Conservation (phyloP, 768 basidiomycete species). For the Pleurotus pulmonarius region DNA sequence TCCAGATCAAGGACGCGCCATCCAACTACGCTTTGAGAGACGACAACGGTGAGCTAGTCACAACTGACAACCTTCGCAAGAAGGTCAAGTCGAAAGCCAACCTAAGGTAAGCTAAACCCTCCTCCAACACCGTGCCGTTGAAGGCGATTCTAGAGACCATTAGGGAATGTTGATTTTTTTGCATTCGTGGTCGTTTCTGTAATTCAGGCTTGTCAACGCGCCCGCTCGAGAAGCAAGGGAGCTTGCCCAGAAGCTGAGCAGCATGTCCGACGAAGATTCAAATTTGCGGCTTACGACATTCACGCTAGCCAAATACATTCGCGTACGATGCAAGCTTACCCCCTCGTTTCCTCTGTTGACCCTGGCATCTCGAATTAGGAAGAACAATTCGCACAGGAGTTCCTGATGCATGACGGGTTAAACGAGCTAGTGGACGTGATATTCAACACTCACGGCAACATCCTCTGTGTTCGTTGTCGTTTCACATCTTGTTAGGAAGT, state of each 20-base stretch:
- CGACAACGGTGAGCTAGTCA: slow-evolving; percentile 79
- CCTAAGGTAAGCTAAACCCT: slow-evolving; percentile 55
- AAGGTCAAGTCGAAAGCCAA: slow-evolving; percentile 78
- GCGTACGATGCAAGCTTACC: slow-evolving; percentile 37
- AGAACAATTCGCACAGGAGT: slow-evolving; percentile 78
- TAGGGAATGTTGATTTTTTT: slow-evolving; percentile 4
- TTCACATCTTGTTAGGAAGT: slow-evolving; percentile 2
- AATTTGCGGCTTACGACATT: slow-evolving; percentile 68
- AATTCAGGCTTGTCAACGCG: slow-evolving; percentile 68
- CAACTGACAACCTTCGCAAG: slow-evolving; percentile 80
- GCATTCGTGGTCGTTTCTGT: slow-evolving; percentile 6
- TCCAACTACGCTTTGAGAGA: slow-evolving; percentile 76
- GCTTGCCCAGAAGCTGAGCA: slow-evolving; percentile 63
- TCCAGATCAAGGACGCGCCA: slow-evolving; percentile 74
- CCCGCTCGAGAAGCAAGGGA: slow-evolving; percentile 78
- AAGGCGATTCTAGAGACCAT: neutral
- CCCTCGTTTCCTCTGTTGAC: neutral
- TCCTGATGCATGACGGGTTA: slow-evolving; percentile 70
- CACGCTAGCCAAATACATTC: slow-evolving; percentile 75
- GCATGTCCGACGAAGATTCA: slow-evolving; percentile 45
- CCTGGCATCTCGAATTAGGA: slow-evolving; percentile 43
- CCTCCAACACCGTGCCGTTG: neutral
- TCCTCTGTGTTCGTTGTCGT: slow-evolving; percentile 62
- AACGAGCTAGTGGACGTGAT: slow-evolving; percentile 69
- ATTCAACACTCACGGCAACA: slow-evolving; percentile 68